Evolutionary conservation across 2,329 filamentous ascomycete species (phyloP), one percentile per base, ranked within the genome.

Genomic region (Exserohilum rostratum): DNA sequence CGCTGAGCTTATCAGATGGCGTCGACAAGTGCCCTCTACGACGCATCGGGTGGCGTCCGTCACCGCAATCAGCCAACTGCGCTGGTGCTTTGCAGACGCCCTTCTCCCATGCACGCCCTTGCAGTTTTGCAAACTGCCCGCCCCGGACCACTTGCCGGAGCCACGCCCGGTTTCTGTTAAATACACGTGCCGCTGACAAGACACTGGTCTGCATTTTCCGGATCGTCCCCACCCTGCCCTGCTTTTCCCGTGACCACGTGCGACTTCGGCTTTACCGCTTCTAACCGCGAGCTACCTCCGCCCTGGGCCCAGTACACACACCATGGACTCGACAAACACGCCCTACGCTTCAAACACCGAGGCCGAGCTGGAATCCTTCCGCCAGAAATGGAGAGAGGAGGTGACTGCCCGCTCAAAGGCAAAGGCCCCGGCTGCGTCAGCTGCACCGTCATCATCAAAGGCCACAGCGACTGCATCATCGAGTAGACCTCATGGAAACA

Each of bases 311-410:
- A 31, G 38, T 44, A 31, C 34, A 31, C 45, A 37, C 44, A 58
- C 53, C 52, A 62, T 67, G 61, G 55, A 63, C 46, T 55, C 58
- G 20, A 52, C 61, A 20, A 50, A 61, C 54, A 40, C 61, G 25
- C 54, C 58, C 46, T 70, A 66, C 60, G 67, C 58, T 56, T 76
- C 78, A 42, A 68, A 59, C 57, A 77, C 78, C 43, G 79, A 80
- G 64, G 77, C 87, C 46, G 92, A 96, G 75, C 85, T 97, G 56
- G 91, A 96, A 75, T 87, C 85, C 40, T 97, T 97, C 77, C 88
- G 93, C 62, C 84, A 86, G 69, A 84, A 91, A 81, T 97, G 93
- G 93, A 86, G 86, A 55, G 88, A 91, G 64, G 93, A 97, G 72
- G 89, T 96, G 6, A 78, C 79, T 13, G 80, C 80, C 40, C 79